Percentiles rank a stretch among this genome's conserved stretches.
phyloP scores from a whole-genome alignment of 2,329 filamentous ascomycete genomes.

The Colletotrichum limetticola region DNA sequence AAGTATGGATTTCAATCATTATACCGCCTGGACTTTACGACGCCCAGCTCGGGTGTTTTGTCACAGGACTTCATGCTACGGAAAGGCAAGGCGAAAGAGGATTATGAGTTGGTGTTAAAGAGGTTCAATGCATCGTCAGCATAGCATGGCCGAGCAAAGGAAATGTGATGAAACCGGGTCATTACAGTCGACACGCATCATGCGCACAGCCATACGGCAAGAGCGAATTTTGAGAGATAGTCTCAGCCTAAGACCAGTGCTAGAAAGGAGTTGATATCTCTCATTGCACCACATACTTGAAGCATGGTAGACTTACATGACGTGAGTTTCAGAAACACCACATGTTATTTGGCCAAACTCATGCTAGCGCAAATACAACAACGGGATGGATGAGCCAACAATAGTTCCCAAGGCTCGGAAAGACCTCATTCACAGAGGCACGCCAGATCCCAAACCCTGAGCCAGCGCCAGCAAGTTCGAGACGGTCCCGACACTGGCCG shows the following conservation, averaged over 20 bases:
- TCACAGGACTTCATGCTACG: conserved; percentile 50
- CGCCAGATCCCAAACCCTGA: not conserved
- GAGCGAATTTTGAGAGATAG: no score
- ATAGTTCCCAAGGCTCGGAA: not conserved
- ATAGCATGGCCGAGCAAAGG: rapidly evolving
- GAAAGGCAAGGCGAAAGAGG: conserved; percentile 31
- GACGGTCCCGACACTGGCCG: not conserved
- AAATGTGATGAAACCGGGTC: no score
- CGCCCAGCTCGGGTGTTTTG: conserved; percentile 43
- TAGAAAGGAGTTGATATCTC: no score
- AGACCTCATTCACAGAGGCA: not conserved
- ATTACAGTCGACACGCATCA: no score
- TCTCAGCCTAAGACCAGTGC: no score
- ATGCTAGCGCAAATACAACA: no score
- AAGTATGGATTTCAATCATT: conserved; percentile 57
- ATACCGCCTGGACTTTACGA: conserved; percentile 46
- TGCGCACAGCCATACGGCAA: no score
- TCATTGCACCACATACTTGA: no score
- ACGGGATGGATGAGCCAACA: no score
- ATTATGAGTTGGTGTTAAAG: not conserved
- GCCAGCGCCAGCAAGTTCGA: conserved; percentile 8
- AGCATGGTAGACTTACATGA: no score
- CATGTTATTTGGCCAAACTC: not conserved
- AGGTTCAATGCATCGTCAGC: not conserved
- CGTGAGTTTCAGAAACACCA: no score